Evolutionary conservation across 345 rosid genomes (phyloP).

Genomic region (Gossypium sturtianum): DNA sequence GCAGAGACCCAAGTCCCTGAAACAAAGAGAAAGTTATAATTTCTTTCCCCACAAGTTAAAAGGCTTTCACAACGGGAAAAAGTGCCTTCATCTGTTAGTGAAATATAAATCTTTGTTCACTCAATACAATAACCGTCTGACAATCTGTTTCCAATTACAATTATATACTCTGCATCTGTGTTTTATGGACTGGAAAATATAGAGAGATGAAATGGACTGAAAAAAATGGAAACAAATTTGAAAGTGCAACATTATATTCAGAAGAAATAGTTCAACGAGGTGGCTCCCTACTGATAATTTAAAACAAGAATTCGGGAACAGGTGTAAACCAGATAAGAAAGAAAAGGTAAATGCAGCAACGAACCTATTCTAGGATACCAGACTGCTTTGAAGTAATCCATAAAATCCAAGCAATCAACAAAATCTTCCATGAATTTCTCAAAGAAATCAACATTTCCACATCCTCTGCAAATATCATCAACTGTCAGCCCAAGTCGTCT

Average conservation of each 20-base stretch:
- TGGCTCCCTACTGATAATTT: background rate
- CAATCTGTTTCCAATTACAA: background rate
- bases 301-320: background rate
- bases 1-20: conserved; percentile 66
- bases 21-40: background rate
- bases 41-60: background rate
- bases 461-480: conserved; percentile 62
- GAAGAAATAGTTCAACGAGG: background rate
- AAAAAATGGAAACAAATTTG: background rate
- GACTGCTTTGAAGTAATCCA: conserved; percentile 79
- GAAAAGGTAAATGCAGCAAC: conserved; percentile 6
- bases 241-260: background rate
- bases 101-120: background rate
- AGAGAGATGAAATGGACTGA: background rate
- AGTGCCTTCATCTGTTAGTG: background rate
- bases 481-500: conserved; percentile 53
- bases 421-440: conserved; percentile 58
- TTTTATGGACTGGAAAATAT: background rate
- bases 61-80: background rate
- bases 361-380: conserved; percentile 83
- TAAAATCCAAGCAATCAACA: conserved; percentile 47
- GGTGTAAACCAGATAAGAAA: background rate
- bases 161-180: background rate
- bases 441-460: conserved; percentile 44
- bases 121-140: background rate